A percentile compares a stretch with the other conserved stretches of the same genome.
These are phyloP conservation scores for Verticillium isaacii DNA, from an alignment of 2,329 filamentous ascomycete genomes.

Conservation along the genomic window DNA sequence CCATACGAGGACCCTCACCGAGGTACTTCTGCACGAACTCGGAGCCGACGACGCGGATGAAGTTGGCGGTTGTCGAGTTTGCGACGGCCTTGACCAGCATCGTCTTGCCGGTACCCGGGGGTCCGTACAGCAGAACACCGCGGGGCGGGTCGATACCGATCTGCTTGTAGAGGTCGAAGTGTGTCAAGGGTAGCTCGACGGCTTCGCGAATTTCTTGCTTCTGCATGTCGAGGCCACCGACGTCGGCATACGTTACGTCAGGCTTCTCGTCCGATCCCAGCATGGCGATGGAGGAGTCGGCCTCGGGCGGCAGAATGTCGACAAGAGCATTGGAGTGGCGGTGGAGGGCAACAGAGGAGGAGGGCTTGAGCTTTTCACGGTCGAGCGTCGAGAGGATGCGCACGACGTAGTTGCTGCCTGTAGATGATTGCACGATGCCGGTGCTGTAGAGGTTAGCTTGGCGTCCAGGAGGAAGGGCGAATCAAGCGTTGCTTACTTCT, in stretches of 20 bases:
- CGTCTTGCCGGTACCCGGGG: slow-evolving; percentile 71
- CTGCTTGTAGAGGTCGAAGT: slow-evolving; percentile 98
- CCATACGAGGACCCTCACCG: slow-evolving; percentile 94
- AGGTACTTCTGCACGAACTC: slow-evolving; percentile 94
- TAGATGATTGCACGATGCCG: slow-evolving; percentile 96
- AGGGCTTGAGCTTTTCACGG: slow-evolving; percentile 95
- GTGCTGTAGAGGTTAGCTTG: slow-evolving; percentile 55
- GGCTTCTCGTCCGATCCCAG: slow-evolving; percentile 95
- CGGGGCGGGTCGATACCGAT: slow-evolving; percentile 98
- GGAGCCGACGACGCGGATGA: slow-evolving; percentile 82
- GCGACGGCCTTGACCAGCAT: slow-evolving; percentile 90
- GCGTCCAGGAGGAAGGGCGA: background rate
- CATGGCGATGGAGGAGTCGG: slow-evolving; percentile 98
- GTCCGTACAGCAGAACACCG: slow-evolving; percentile 79
- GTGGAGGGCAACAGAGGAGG: slow-evolving; percentile 94
- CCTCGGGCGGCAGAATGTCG: slow-evolving; percentile 97
- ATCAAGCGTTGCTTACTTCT: slow-evolving; percentile 68
- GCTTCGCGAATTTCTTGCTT: slow-evolving; percentile 99
- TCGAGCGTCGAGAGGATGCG: slow-evolving; percentile 97
- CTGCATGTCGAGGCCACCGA: slow-evolving; percentile 98
- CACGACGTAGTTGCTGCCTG: slow-evolving; percentile 97
- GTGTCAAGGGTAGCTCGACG: slow-evolving; percentile 91
- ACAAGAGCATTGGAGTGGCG: slow-evolving; percentile 97
- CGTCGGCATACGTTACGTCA: slow-evolving; percentile 95
- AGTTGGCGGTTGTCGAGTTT: slow-evolving; percentile 87